phyloP scores from a whole-genome alignment of 106 monocot species.

The Acanthochlamys bracteata region DNA sequence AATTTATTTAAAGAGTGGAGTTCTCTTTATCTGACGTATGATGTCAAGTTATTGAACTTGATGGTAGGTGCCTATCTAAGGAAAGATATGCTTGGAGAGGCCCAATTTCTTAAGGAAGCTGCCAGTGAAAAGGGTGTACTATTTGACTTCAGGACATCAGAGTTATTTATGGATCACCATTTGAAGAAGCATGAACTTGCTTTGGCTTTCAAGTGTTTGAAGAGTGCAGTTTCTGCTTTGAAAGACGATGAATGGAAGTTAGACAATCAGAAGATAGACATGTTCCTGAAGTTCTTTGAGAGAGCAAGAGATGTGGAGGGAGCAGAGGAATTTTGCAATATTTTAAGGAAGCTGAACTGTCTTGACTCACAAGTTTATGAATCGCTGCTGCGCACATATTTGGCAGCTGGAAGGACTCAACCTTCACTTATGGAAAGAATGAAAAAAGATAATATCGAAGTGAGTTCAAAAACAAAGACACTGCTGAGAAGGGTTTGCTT shows the following conservation, averaged over 20 bases:
- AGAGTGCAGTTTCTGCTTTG: slow-evolving; percentile 1
- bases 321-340: slow-evolving; percentile 26
- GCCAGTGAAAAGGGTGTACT: slow-evolving; percentile 14
- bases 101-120: slow-evolving; percentile 11
- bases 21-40: slow-evolving; percentile 15
- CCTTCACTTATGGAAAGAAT: slow-evolving; percentile 13
- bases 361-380: slow-evolving; percentile 22
- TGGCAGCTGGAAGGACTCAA: slow-evolving; percentile 14
- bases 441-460: slow-evolving; percentile 10
- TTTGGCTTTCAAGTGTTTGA: slow-evolving; percentile 15
- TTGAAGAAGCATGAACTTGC: slow-evolving; percentile 17
- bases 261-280: slow-evolving; percentile 18
- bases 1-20: slow-evolving; percentile 42
- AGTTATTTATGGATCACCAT: slow-evolving; percentile 25
- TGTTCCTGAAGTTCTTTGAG: slow-evolving; percentile 34
- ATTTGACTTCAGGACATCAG: slow-evolving; percentile 11
- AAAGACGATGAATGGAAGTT: slow-evolving; percentile 20
- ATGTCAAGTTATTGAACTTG: slow-evolving; percentile 24
- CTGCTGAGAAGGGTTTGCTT: slow-evolving; percentile 6
- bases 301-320: slow-evolving; percentile 36
- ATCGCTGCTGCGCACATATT: slow-evolving; percentile 7
- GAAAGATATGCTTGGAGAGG: slow-evolving; percentile 21
- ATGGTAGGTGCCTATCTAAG: slow-evolving; percentile 19
- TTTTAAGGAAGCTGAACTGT: slow-evolving; percentile 28
- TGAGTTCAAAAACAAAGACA: slow-evolving; percentile 9